Evolutionary conservation across 768 basidiomycete genomes (phyloP).

Genomic region (Suillus placidus): DNA sequence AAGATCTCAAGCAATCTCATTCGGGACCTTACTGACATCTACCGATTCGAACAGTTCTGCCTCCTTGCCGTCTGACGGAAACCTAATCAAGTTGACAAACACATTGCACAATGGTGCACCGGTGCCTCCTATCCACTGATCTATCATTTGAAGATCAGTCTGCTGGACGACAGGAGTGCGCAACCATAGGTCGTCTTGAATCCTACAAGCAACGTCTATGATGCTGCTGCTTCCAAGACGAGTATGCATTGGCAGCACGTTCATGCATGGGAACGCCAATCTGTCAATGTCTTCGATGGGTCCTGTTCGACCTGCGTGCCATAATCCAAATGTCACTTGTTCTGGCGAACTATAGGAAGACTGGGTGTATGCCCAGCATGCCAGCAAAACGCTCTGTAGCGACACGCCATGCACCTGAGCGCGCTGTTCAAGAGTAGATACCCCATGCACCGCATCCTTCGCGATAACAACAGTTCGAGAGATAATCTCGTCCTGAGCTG

Average conservation of each 20-base stretch:
- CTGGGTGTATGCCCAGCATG: constrained; percentile 47
- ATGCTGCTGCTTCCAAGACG: constrained; percentile 17
- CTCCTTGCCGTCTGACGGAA: constrained; percentile 25
- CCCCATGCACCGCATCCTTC: constrained; percentile 45
- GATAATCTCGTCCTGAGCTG: constrained; percentile 1
- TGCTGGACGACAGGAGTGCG: constrained; percentile 46
- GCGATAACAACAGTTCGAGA: constrained; percentile 28
- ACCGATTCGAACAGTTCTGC: constrained; percentile 32
- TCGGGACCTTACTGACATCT: constrained; percentile 32
- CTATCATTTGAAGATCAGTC: constrained; percentile 38
- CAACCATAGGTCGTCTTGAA: constrained; percentile 39
- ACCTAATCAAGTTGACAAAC: constrained; percentile 46
- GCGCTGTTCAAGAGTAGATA: constrained; percentile 47
- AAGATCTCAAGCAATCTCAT: background rate
- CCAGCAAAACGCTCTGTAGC: constrained; percentile 43
- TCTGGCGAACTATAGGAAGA: constrained; percentile 29
- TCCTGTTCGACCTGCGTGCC: constrained; percentile 49
- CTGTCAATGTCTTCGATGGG: constrained; percentile 36
- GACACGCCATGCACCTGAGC: constrained; percentile 41
- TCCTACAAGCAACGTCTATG: constrained; percentile 33
- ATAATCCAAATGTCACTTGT: constrained; percentile 45
- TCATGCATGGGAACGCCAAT: constrained; percentile 49
- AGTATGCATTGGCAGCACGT: constrained; percentile 44
- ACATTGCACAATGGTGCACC: constrained; percentile 44
- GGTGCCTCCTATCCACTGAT: constrained; percentile 36